Conservation (phyloP, 192 early-diverging fungal genomes). For the Backusella westeae region DNA sequence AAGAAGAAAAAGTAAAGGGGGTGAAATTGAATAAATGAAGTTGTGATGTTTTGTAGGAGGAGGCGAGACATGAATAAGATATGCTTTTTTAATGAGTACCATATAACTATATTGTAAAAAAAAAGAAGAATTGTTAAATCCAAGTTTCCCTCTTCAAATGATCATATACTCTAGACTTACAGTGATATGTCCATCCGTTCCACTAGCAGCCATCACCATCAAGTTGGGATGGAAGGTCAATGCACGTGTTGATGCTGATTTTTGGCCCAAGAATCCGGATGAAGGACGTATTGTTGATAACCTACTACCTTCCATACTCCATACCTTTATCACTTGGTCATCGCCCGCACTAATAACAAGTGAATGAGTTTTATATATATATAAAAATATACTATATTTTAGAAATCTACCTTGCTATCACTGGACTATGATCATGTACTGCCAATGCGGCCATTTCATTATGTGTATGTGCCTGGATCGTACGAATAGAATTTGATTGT, state of each 20-base stretch:
- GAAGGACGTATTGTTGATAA: slow-evolving; percentile 48
- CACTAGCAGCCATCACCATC: slow-evolving; percentile 52
- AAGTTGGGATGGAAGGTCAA: slow-evolving; percentile 70
- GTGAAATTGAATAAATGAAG: too few species aligned
- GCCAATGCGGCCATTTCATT: slow-evolving; percentile 54
- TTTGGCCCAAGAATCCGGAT: slow-evolving; percentile 57
- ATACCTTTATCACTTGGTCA: slow-evolving; percentile 53
- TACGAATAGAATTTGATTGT: slow-evolving; percentile 37
- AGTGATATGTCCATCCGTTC: slow-evolving; percentile 43
- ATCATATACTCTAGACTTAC: slow-evolving; percentile 13
- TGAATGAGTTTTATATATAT: background rate
- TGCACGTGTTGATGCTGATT: slow-evolving; percentile 48
- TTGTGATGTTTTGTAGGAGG: too few species aligned
- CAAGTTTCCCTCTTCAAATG: background rate
- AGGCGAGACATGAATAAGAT: too few species aligned
- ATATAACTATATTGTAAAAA: background rate
- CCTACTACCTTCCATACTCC: slow-evolving; percentile 48
- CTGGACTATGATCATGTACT: slow-evolving; percentile 58
- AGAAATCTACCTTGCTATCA: slow-evolving; percentile 54
- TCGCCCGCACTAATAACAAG: slow-evolving; percentile 28
- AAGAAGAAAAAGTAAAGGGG: too few species aligned
- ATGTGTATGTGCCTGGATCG: slow-evolving; percentile 40
- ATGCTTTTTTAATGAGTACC: background rate
- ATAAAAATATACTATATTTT: background rate
- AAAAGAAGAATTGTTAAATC: background rate